Evolutionary conservation across 164 flowering plant genomes (phyloP).

Genomic region (Aristolochia fimbriata): DNA sequence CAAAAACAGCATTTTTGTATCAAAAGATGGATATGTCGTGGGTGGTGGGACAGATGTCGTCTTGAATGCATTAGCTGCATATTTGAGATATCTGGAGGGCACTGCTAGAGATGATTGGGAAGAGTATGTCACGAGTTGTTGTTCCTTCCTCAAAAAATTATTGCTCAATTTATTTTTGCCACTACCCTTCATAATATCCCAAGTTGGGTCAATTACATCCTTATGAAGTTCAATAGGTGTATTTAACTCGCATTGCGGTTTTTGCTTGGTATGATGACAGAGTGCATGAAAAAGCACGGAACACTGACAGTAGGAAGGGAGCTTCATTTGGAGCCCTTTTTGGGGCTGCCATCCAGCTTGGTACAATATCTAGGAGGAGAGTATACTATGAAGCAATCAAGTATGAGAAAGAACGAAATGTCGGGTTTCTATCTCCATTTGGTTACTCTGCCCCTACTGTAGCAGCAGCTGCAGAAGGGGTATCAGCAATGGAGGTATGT

Average conservation of each 20-base stretch:
- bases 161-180: not conserved
- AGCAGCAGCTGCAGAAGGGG: slow-evolving; percentile 56
- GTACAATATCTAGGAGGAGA: slow-evolving; percentile 72
- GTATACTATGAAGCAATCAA: slow-evolving; percentile 64
- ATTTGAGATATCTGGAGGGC: slow-evolving; percentile 74
- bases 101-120: slow-evolving; percentile 70
- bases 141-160: not conserved
- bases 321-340: slow-evolving; percentile 68
- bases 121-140: slow-evolving; percentile 47
- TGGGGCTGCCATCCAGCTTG: slow-evolving; percentile 60
- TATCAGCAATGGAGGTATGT: slow-evolving; percentile 67
- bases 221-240: not conserved
- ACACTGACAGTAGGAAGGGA: slow-evolving; percentile 56
- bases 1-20: slow-evolving; percentile 34
- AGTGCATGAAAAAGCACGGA: slow-evolving; percentile 51
- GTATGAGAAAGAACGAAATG: slow-evolving; percentile 75
- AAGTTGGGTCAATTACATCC: not conserved
- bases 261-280: slow-evolving; percentile 27
- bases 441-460: slow-evolving; percentile 66
- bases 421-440: slow-evolving; percentile 70
- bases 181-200: not conserved
- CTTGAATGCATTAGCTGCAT: slow-evolving; percentile 66
- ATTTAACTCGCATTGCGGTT: not conserved
- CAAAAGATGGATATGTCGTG: slow-evolving; percentile 34
- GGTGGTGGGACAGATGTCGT: slow-evolving; percentile 55